Evolutionary conservation across 176 grass and related monocot species (phyloP), one percentile per base, ranked within the genome.

Genomic region (Tillandsia fasciculata): DNA sequence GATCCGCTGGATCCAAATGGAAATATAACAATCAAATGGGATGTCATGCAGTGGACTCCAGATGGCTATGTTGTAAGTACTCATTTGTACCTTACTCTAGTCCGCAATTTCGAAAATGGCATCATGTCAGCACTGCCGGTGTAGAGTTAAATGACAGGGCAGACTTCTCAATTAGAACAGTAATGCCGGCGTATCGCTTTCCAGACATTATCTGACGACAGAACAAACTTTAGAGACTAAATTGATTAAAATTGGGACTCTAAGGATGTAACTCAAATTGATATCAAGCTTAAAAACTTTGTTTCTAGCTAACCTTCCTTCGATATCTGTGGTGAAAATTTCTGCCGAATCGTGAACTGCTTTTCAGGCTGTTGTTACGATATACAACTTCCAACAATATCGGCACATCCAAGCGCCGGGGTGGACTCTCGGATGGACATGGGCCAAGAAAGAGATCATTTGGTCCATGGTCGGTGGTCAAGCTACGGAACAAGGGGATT

Each of bases 11-110:
- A 92, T 83, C 85, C 89, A 76, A 85, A 11, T 76, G 89, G 89
- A 10, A 92, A 88, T 61, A 88, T 92, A 83, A 92, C 89, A 69
- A 83, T 88, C 75, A 92, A 88, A 61, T 92, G 89, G 89, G 89
- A 88, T 66, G 65, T 92, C 74, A 81, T 79, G 22, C 85, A 88
- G 80, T 92, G 89, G 85, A 92, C 85, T 80, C 14, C 82, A 75
- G 89, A 88, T 85, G 89, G 89, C 65, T 92, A 92, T 83, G 70
- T 85, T 66, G 89, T 91, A 92, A 85, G 89, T 80, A 42, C n/a
- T 54, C 26, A 3, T 64, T 47, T 15, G 63, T 64, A 64, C 51
- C 51, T 42, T 42, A 42, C 33, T 42, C 33, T 6, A 0, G 18
- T 48, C 65, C 12, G 14, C 6, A 14, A 10, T 2, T n/a, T n/a